These are phyloP conservation scores for Xerocomus spinulosus DNA, from an alignment of 768 basidiomycete genomes.

Conservation along the genomic window DNA sequence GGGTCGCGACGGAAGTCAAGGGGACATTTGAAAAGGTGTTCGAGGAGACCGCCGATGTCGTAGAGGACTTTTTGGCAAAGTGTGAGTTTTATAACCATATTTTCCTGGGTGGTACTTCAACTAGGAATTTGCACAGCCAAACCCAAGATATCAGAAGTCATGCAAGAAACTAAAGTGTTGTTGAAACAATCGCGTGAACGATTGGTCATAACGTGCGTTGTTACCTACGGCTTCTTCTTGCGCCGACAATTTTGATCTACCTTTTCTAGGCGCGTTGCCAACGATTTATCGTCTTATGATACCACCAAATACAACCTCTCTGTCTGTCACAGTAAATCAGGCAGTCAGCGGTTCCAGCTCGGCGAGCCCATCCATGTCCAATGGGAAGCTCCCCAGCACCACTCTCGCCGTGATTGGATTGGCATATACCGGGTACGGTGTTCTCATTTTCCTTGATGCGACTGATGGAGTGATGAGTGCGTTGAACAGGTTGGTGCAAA, in stretches of 20 bases:
- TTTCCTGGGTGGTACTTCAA: background rate
- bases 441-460: background rate
- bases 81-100: constrained; percentile 50
- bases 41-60: constrained; percentile 86
- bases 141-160: constrained; percentile 81
- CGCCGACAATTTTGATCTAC: background rate
- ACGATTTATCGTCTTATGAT: constrained; percentile 77
- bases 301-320: constrained; percentile 72
- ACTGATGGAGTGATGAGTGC: background rate
- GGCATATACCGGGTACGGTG: constrained; percentile 74
- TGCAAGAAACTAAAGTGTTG: constrained; percentile 89
- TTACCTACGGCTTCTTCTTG: background rate
- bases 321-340: constrained; percentile 48
- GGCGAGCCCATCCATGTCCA: constrained; percentile 84
- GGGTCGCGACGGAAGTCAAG: constrained; percentile 86
- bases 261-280: constrained; percentile 63
- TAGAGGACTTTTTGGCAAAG: constrained; percentile 90
- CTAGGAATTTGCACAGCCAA: constrained; percentile 50
- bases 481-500: constrained; percentile 77
- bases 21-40: constrained; percentile 96
- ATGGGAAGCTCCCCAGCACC: constrained; percentile 83
- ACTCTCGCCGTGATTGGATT: constrained; percentile 94
- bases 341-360: constrained; percentile 68
- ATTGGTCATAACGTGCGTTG: constrained; percentile 83
- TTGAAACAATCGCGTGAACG: constrained; percentile 88